phyloP scores from a whole-genome alignment of 371 early-diverging fungal genomes.

The Haplosporangium sp. region DNA sequence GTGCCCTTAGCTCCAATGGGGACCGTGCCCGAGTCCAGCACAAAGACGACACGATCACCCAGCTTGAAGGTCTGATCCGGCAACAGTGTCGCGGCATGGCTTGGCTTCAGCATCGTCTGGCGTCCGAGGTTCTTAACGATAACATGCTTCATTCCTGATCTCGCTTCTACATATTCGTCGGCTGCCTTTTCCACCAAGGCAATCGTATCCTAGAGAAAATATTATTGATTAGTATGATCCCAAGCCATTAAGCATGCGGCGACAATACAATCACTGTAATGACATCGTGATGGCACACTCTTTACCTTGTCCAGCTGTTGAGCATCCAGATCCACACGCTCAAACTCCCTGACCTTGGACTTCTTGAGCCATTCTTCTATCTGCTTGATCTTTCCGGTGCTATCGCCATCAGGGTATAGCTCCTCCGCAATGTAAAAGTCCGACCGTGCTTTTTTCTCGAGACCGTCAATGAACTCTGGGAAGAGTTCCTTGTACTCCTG shows the following conservation, averaged over 20 bases:
- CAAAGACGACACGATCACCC: constrained; percentile 90
- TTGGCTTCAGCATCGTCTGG: constrained; percentile 79
- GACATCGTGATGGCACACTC: neutral
- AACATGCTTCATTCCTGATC: constrained; percentile 60
- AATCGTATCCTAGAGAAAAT: constrained; percentile 58
- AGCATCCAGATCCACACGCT: constrained; percentile 74
- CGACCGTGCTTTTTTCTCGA: constrained; percentile 58
- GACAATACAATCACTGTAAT: neutral
- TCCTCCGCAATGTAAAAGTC: constrained; percentile 69
- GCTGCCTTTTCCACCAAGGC: constrained; percentile 67
- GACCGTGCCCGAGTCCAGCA: constrained; percentile 80
- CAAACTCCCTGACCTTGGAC: constrained; percentile 71
- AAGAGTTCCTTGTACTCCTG: constrained; percentile 74
- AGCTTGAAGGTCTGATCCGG: constrained; percentile 81
- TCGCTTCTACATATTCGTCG: constrained; percentile 55
- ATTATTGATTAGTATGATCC: neutral
- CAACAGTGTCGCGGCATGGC: constrained; percentile 78
- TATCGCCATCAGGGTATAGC: constrained; percentile 61
- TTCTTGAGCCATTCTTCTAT: constrained; percentile 79
- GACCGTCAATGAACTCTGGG: constrained; percentile 76
- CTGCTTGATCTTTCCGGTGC: constrained; percentile 58
- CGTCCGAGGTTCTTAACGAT: constrained; percentile 64
- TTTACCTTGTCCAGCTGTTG: constrained; percentile 73
- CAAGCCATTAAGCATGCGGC: neutral
- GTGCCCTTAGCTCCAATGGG: constrained; percentile 87